Evolutionary conservation across 78 protist species (phyloP).

Genomic region (Acrasis kona): DNA sequence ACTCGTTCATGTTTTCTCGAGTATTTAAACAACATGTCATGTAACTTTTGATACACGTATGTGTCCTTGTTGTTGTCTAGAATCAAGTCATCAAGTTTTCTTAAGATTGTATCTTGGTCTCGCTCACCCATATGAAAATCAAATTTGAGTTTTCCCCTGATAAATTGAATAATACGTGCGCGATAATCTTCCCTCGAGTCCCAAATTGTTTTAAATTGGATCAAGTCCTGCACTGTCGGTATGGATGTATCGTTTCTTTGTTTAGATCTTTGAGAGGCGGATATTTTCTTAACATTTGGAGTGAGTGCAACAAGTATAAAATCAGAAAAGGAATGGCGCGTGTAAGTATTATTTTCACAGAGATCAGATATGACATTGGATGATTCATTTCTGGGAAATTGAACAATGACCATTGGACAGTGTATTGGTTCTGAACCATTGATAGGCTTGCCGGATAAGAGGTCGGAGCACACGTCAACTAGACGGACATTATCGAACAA

Average conservation of each 20-base stretch:
- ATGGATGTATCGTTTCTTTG: too few relatives aligned
- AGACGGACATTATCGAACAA: not conserved
- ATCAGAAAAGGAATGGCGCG: too few relatives aligned
- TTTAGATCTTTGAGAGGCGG: too few relatives aligned
- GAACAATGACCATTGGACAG: too few relatives aligned
- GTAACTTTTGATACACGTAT: not conserved
- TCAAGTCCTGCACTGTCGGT: not conserved
- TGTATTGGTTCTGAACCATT: too few relatives aligned
- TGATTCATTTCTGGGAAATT: too few relatives aligned
- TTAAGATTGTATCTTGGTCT: not conserved
- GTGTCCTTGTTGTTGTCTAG: not conserved
- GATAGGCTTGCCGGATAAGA: too few relatives aligned
- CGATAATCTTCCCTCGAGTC: not conserved
- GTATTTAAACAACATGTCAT: not conserved
- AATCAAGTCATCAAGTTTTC: not conserved
- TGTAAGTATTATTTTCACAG: too few relatives aligned
- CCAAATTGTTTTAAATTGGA: not conserved
- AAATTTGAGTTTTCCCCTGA: not conserved
- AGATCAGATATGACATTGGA: too few relatives aligned
- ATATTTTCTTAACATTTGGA: too few relatives aligned
- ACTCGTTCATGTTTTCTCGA: not conserved
- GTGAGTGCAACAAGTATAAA: too few relatives aligned
- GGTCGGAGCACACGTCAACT: too few relatives aligned
- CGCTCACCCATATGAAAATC: not conserved
- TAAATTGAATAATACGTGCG: not conserved